Conservation (phyloP, 805 yeast genomes). For the Pichia membranifaciens region DNA sequence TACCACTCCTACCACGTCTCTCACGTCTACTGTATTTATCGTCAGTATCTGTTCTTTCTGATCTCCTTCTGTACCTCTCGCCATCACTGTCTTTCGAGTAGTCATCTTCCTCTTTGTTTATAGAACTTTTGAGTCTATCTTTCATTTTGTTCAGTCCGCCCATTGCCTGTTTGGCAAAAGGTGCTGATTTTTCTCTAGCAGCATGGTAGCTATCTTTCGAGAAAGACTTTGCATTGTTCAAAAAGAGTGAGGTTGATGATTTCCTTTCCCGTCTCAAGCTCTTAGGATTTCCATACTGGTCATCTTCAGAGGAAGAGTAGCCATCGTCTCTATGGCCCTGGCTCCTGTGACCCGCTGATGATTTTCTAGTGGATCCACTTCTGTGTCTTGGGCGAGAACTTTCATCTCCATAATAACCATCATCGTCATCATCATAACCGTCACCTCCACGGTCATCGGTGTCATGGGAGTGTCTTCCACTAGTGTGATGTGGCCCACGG, state of each 20-base stretch:
- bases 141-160: constrained; percentile 12
- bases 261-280: neutral
- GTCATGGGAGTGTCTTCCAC: neutral
- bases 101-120: constrained; percentile 2
- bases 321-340: neutral
- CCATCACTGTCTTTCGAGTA: constrained; percentile 4
- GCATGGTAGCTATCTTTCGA: constrained; percentile 12
- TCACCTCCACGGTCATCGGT: neutral
- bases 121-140: constrained; percentile 9
- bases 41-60: neutral
- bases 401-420: neutral
- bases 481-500: neutral
- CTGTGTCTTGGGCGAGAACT: neutral
- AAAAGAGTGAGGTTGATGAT: constrained; percentile 9
- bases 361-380: too few relatives aligned
- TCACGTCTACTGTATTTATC: constrained; percentile 2
- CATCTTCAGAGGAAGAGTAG: constrained; percentile 3
- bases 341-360: neutral
- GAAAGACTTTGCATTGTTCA: constrained; percentile 10
- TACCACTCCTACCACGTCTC: neutral
- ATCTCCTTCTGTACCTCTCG: neutral
- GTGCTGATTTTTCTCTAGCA: constrained; percentile 13
- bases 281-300: constrained; percentile 1
- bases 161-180: constrained; percentile 13
- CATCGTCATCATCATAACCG: neutral